Evolutionary conservation across 2,329 filamentous ascomycete genomes (phyloP).

Genomic region (Dryadomyces quercus-mongolicae): DNA sequence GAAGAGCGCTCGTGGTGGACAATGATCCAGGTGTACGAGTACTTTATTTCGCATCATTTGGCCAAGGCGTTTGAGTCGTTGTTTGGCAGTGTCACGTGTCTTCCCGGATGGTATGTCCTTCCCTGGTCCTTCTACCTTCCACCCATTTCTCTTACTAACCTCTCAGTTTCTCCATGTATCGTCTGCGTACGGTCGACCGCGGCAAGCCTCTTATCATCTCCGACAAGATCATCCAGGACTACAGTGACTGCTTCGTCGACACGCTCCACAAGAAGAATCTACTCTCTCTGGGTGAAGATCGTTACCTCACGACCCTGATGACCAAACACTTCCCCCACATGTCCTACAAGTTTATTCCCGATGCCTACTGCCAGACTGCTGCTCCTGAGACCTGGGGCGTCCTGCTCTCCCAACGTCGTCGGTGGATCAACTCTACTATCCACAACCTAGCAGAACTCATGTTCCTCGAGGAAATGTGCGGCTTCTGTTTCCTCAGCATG

Average conservation of each 20-base stretch:
- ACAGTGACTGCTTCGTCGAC: slow-evolving; percentile 79
- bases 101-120: slow-evolving; percentile 81
- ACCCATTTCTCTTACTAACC: neutral
- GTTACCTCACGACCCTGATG: slow-evolving; percentile 94
- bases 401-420: slow-evolving; percentile 89
- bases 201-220: slow-evolving; percentile 91
- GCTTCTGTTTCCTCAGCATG: slow-evolving; percentile 99
- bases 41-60: slow-evolving; percentile 96
- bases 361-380: slow-evolving; percentile 86
- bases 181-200: slow-evolving; percentile 83
- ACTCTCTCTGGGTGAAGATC: slow-evolving; percentile 87
- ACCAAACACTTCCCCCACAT: slow-evolving; percentile 93
- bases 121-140: neutral
- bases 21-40: slow-evolving; percentile 99
- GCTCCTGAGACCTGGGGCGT: slow-evolving; percentile 92
- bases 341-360: slow-evolving; percentile 91
- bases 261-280: slow-evolving; percentile 97
- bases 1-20: slow-evolving; percentile 96
- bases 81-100: slow-evolving; percentile 95
- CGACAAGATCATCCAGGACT: slow-evolving; percentile 77
- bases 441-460: slow-evolving; percentile 92
- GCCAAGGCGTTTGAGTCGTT: slow-evolving; percentile 95
- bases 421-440: slow-evolving; percentile 98
- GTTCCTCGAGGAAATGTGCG: slow-evolving; percentile 84
- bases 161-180: slow-evolving; percentile 88